Evolutionary conservation across 208 protist species (phyloP).

Genomic region (Vickermania spadyakhi): DNA sequence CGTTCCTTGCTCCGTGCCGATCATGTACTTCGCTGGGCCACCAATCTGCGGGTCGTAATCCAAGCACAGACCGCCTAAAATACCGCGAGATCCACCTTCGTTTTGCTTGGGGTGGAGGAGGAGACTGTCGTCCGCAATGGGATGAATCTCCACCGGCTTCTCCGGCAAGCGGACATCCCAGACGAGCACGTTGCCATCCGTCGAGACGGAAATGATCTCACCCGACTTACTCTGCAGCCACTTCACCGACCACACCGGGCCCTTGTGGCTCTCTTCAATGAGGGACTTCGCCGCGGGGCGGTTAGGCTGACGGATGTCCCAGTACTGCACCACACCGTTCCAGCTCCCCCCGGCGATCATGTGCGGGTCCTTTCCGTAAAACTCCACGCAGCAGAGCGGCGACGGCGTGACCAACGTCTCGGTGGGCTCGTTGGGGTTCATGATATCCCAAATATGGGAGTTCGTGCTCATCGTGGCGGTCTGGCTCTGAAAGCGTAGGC

Average conservation of each 20-base stretch:
- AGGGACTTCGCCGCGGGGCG: conserved; percentile 71
- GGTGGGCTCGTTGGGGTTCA: conserved; percentile 94
- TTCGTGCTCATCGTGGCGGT: conserved; percentile 86
- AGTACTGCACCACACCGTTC: conserved; percentile 95
- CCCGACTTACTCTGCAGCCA: conserved; percentile 96
- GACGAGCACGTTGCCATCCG: conserved; percentile 91
- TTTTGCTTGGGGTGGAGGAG: conserved; percentile 85
- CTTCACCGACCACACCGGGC: conserved; percentile 94
- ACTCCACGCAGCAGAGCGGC: conserved; percentile 92
- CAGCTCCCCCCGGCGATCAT: conserved; percentile 94
- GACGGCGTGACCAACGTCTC: conserved; percentile 90
- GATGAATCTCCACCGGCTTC: conserved; percentile 85
- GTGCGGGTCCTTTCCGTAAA: conserved; percentile 94
- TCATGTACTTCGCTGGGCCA: conserved; percentile 95
- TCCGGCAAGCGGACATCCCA: conserved; percentile 94
- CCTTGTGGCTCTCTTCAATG: conserved; percentile 95
- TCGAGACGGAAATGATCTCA: conserved; percentile 92
- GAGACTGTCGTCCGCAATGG: conserved; percentile 72
- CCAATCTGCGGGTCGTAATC: conserved; percentile 93
- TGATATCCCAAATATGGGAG: conserved; percentile 96
- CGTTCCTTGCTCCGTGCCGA: conserved; percentile 94
- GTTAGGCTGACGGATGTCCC: conserved; percentile 92
- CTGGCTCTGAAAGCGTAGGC: conserved; percentile 92
- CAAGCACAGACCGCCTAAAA: conserved; percentile 90
- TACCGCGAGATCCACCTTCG: conserved; percentile 78